These are phyloP conservation scores for Begonia masoniana DNA, from an alignment of 306 rosid species.

Conservation along the genomic window DNA sequence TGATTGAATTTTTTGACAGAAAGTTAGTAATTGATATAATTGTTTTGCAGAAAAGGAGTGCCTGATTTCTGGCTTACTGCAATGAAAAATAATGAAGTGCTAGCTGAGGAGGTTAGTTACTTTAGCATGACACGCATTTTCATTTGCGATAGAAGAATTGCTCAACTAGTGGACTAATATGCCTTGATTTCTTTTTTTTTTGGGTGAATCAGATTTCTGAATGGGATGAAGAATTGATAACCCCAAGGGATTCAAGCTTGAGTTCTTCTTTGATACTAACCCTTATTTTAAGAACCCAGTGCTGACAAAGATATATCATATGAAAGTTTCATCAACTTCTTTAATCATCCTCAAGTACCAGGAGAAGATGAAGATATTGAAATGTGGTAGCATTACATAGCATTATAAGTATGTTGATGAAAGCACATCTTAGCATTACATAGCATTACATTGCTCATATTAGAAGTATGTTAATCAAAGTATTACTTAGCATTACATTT, in stretches of 20 bases:
- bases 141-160: too few relatives aligned
- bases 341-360: conserved; percentile 82
- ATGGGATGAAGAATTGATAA: conserved; percentile 80
- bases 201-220: conserved; percentile 45
- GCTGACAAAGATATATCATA: conserved; percentile 75
- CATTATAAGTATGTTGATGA: too few relatives aligned
- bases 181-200: conserved; percentile 2
- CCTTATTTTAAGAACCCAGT: conserved; percentile 62
- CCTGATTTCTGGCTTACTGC: conserved; percentile 89
- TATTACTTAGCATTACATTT: background rate
- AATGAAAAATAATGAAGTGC: conserved; percentile 78
- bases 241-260: conserved; percentile 86
- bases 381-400: too few relatives aligned
- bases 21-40: background rate
- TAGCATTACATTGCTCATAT: too few relatives aligned
- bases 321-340: conserved; percentile 95
- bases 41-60: conserved; percentile 60
- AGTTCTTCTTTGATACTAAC: conserved; percentile 67
- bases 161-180: background rate
- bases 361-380: conserved; percentile 87
- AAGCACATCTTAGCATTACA: too few relatives aligned
- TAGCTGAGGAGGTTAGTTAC: conserved; percentile 68
- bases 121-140: background rate
- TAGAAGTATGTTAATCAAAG: too few relatives aligned
- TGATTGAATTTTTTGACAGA: too few relatives aligned